Base-by-base conservation (phyloP, 1,284 basidiomycete genomes). In the Trichosporon asahii region DNA sequence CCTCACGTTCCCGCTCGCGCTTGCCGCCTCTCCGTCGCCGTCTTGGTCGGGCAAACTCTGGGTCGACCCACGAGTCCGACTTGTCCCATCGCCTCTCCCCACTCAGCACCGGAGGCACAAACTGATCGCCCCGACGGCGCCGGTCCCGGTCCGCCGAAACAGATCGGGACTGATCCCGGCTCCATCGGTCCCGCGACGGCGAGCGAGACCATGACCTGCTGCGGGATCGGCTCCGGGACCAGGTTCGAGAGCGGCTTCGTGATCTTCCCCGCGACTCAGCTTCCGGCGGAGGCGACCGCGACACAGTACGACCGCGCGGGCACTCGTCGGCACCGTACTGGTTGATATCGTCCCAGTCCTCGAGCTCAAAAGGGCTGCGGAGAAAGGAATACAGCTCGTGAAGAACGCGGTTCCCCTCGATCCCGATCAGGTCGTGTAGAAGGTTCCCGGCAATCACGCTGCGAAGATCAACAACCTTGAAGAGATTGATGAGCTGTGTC, bases 351-450 rank as follows among this genome's bases (percentile, higher is more conserved):
- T 96, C 93, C 78, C 94, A 96, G 21, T 88, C 86, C 64, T 89
- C 87, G 27, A 95, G 85, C 80, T 92, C 91, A 80, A 89, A 94
- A 2, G 93, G 93, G 9, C 92, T 94, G 65, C 94, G 88, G 29
- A 95, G 85, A 80, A 91, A 95, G 46, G 87, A 88, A 80, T 94
- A 94, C 23, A 95, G 86, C 83, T 95, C 93, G 83, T 95, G 93
- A 8, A 90, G 90, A 82, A 95, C 94, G 82, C 95, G 94, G 78
- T 95, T 93, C 11, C 93, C 90, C 74, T 91, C 90, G 40, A 85
- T 83, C 11, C 57, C 57, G 57, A 61, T 61, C 29, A 61, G 29
- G 27, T 31, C 64, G 27, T 61, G 57, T 31, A 61, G 27, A 3
- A 61, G 21, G 18, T 31, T 61, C 14, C 57, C 29, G 6, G 57